A percentile compares a stretch with the other conserved stretches of the same genome.
Evolutionary conservation across 2,329 filamentous ascomycete species (phyloP).

Genomic region (Domatiomyces catenatus): DNA sequence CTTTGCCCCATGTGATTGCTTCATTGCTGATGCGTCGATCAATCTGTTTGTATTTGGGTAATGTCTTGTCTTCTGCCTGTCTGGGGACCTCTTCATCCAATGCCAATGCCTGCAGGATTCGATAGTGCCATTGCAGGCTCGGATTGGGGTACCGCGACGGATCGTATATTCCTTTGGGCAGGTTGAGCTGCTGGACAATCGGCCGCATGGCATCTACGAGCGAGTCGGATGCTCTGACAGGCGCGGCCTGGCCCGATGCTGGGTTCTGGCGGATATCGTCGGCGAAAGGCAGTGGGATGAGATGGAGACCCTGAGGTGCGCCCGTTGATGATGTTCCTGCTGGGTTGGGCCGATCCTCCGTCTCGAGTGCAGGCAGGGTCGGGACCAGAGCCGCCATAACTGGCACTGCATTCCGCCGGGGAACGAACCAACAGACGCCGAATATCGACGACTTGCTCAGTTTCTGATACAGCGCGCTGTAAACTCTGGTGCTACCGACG

Average conservation of each 20-base stretch:
- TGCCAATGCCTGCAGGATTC: slow-evolving; percentile 77
- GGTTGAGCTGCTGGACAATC: slow-evolving; percentile 70
- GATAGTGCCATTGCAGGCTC: slow-evolving; percentile 91
- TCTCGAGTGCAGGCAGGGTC: slow-evolving; percentile 8
- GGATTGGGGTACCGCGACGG: slow-evolving; percentile 83
- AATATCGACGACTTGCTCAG: slow-evolving; percentile 65
- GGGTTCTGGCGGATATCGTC: slow-evolving; percentile 73
- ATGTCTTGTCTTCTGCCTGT: slow-evolving; percentile 57
- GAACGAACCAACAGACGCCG: slow-evolving; percentile 77
- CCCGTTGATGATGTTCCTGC: slow-evolving; percentile 12
- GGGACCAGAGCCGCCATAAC: slow-evolving; percentile 68
- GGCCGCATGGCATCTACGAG: slow-evolving; percentile 69
- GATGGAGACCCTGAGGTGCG: slow-evolving; percentile 17
- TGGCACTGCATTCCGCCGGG: slow-evolving; percentile 65
- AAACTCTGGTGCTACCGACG: slow-evolving; percentile 81
- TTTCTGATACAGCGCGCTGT: slow-evolving; percentile 80
- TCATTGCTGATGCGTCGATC: slow-evolving; percentile 72
- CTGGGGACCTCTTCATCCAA: slow-evolving; percentile 81
- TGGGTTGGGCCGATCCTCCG: slow-evolving; percentile 10
- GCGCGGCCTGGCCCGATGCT: slow-evolving; percentile 34
- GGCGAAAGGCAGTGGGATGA: slow-evolving; percentile 72
- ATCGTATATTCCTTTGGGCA: slow-evolving; percentile 73
- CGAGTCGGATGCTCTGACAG: slow-evolving; percentile 47
- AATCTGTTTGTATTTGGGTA: slow-evolving; percentile 75
- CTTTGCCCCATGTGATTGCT: slow-evolving; percentile 59